phyloP scores from a whole-genome alignment of 768 basidiomycete species.

The Pisolithus tinctorius region DNA sequence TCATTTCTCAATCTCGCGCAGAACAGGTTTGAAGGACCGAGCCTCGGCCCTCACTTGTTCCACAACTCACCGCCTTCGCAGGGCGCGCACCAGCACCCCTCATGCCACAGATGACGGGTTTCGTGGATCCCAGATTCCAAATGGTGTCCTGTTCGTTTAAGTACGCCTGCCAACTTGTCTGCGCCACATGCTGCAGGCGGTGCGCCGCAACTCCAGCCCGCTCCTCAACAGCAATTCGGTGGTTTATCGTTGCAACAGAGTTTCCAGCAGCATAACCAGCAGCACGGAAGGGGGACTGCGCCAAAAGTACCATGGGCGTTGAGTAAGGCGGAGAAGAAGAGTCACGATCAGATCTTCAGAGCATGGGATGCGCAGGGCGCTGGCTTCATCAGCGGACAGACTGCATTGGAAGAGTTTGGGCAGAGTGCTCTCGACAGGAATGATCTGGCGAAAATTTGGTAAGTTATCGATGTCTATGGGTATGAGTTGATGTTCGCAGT shows the following conservation, averaged over 20 bases:
- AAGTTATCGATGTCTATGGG: constrained; percentile 21
- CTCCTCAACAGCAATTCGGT: constrained; percentile 47
- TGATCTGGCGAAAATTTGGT: constrained; percentile 93
- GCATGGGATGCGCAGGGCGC: constrained; percentile 84
- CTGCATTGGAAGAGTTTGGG: constrained; percentile 89
- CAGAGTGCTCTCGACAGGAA: constrained; percentile 85
- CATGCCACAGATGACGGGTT: constrained; percentile 73
- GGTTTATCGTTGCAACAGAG: constrained; percentile 69
- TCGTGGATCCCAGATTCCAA: constrained; percentile 75
- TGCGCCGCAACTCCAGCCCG: constrained; percentile 52
- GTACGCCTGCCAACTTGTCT: constrained; percentile 74
- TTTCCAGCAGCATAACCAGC: constrained; percentile 82
- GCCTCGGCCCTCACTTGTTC: constrained; percentile 15
- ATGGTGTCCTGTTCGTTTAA: constrained; percentile 90
- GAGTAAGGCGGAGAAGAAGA: constrained; percentile 88
- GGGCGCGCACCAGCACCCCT: constrained; percentile 40
- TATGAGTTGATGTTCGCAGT: constrained; percentile 22
- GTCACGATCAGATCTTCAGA: constrained; percentile 92
- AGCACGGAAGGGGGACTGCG: constrained; percentile 54
- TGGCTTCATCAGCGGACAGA: constrained; percentile 82
- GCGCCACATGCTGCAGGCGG: constrained; percentile 54
- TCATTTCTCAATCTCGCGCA: constrained; percentile 42
- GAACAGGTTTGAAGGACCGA: constrained; percentile 24
- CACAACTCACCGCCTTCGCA: constrained; percentile 40
- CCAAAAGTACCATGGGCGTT: constrained; percentile 83